phyloP scores from a whole-genome alignment of 345 rosid genomes.

The Citrus hindsii region DNA sequence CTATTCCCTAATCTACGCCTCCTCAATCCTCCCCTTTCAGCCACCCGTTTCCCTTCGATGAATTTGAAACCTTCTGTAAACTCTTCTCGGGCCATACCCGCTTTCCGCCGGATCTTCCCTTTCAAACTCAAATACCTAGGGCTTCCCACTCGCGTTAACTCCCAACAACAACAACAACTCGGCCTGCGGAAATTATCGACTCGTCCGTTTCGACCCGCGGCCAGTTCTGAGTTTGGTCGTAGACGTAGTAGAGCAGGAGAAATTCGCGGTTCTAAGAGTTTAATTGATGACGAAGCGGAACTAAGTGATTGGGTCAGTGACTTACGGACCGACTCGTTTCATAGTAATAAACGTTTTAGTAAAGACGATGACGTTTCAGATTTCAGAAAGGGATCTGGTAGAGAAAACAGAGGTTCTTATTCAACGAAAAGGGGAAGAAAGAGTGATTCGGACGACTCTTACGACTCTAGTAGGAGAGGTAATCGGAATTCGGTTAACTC shows the following conservation, averaged over 20 bases:
- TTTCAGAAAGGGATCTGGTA: conserved; percentile 20
- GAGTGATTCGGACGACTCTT: conserved; percentile 28
- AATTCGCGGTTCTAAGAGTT: conserved; percentile 51
- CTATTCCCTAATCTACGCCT: conserved; percentile 52
- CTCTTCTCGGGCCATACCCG: conserved; percentile 32
- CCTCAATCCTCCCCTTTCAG: conserved; percentile 37
- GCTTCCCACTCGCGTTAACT: conserved; percentile 12
- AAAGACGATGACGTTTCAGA: conserved; percentile 39
- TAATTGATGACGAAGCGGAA: conserved; percentile 88
- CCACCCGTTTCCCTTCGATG: conserved; percentile 32
- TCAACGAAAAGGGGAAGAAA: conserved; percentile 33
- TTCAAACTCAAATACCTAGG: conserved; percentile 33
- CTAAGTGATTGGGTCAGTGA: conserved; percentile 79
- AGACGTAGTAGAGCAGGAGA: conserved; percentile 27
- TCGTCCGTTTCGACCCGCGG: conserved; percentile 30
- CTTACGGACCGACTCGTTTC: conserved; percentile 42
- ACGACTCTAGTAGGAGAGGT: conserved; percentile 29
- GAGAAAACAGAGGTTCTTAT: conserved; percentile 18
- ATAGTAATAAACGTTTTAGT: conserved; percentile 26
- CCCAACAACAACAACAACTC: neutral
- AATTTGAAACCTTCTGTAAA: conserved; percentile 22
- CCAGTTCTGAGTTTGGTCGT: conserved; percentile 25
- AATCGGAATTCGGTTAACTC: conserved; percentile 33
- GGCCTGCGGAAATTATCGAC: conserved; percentile 38
- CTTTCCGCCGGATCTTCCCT: conserved; percentile 39